Conservation (phyloP, 352 stramenopile species). For the Pythium biforme region DNA sequence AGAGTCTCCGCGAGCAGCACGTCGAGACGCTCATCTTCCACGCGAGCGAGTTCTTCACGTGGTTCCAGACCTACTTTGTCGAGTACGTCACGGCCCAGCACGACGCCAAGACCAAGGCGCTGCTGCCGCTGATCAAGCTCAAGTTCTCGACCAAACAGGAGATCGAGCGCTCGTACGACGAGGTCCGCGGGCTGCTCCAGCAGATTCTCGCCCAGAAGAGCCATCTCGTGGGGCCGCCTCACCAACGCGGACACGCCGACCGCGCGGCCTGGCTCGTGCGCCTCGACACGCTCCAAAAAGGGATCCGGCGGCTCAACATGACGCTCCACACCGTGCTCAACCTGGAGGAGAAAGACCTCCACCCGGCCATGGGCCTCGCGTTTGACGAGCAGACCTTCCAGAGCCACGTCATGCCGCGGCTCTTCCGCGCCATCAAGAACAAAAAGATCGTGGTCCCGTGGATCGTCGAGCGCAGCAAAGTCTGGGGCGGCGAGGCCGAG, state of each 20-base stretch:
- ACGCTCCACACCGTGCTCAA: slow-evolving; percentile 70
- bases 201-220: slow-evolving; percentile 60
- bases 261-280: slow-evolving; percentile 52
- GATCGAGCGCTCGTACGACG: slow-evolving; percentile 56
- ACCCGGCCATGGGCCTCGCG: slow-evolving; percentile 51
- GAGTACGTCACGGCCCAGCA: slow-evolving; percentile 76
- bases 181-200: slow-evolving; percentile 52
- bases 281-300: slow-evolving; percentile 61
- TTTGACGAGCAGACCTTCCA: slow-evolving; percentile 78
- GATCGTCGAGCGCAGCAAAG: slow-evolving; percentile 84
- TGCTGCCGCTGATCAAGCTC: slow-evolving; percentile 63
- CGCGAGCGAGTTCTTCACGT: slow-evolving; percentile 70
- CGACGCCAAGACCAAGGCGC: slow-evolving; percentile 61
- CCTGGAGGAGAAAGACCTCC: slow-evolving; percentile 67
- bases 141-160: slow-evolving; percentile 64
- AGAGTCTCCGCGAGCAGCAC: slow-evolving; percentile 38
- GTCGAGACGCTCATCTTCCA: slow-evolving; percentile 47
- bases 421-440: slow-evolving; percentile 71
- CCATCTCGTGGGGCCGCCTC: slow-evolving; percentile 35
- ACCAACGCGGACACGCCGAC: slow-evolving; percentile 7
- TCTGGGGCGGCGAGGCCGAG: slow-evolving; percentile 75
- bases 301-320: slow-evolving; percentile 66
- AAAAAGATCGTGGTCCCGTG: slow-evolving; percentile 84
- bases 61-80: slow-evolving; percentile 81
- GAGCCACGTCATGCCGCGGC: slow-evolving; percentile 69